Evolutionary conservation across 345 rosid species (phyloP).

Genomic region (Laguncularia racemosa): DNA sequence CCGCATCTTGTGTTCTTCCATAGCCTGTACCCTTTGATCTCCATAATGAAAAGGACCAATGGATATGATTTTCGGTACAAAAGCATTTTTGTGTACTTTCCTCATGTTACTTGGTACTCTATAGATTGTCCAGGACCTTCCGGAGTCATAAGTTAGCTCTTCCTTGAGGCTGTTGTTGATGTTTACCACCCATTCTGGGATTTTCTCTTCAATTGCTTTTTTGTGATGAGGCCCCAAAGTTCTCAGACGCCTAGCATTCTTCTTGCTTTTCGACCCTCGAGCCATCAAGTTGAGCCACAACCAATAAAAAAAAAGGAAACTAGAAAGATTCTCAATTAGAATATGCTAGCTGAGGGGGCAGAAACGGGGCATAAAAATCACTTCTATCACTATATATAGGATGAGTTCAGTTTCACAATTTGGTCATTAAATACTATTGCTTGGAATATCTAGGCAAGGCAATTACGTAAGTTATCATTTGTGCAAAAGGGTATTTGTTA

Average conservation of each 20-base stretch:
- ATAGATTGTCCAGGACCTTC: slow-evolving; percentile 11
- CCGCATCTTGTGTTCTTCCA: slow-evolving; percentile 16
- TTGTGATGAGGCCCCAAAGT: neutral
- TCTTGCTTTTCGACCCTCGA: slow-evolving; percentile 5
- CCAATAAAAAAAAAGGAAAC: too few species aligned
- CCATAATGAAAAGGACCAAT: slow-evolving; percentile 7
- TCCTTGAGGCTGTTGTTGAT: slow-evolving; percentile 1
- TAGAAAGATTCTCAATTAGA: too few species aligned
- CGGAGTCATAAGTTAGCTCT: slow-evolving; percentile 3
- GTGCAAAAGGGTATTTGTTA: too few species aligned
- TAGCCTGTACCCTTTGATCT: neutral
- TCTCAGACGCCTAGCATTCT: slow-evolving; percentile 6
- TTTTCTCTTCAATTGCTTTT: neutral
- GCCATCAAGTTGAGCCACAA: too few species aligned
- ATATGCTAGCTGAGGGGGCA: too few species aligned
- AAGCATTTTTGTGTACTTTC: slow-evolving; percentile 1
- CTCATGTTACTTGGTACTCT: slow-evolving; percentile 3
- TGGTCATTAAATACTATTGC: too few species aligned
- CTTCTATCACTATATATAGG: too few species aligned
- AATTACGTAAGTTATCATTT: too few species aligned
- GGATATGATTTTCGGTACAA: slow-evolving; percentile 7
- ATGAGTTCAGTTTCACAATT: too few species aligned
- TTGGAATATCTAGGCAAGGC: too few species aligned
- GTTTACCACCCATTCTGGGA: slow-evolving; percentile 6
- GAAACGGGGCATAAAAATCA: too few species aligned